Conservation (phyloP, 108 stramenopile genomes). For the Parmales sp. region DNA sequence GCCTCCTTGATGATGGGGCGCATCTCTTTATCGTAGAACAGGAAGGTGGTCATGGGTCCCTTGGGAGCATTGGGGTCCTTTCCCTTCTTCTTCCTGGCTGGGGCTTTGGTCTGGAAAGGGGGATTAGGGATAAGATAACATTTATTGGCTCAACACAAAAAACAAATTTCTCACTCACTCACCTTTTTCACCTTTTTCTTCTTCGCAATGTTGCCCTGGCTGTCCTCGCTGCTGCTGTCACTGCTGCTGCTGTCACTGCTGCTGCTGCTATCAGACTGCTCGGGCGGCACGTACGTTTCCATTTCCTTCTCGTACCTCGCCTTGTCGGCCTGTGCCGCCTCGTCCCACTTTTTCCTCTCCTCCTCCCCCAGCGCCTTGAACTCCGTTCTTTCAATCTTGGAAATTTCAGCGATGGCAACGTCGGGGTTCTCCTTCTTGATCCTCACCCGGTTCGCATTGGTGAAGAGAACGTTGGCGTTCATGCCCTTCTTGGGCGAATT, state of each 20-base stretch:
- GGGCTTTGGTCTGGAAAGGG: too few species aligned
- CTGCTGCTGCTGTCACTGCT: not conserved
- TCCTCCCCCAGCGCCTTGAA: constrained; percentile 45
- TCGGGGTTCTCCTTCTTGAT: constrained; percentile 61
- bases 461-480: constrained; percentile 55
- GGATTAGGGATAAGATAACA: too few species aligned
- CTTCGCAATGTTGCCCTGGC: not conserved
- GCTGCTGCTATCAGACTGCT: not conserved
- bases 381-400: constrained; percentile 7
- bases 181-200: constrained; percentile 3
- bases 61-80: constrained; percentile 16
- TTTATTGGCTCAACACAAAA: too few species aligned
- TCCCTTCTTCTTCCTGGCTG: constrained; percentile 29
- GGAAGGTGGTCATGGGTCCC: constrained; percentile 18
- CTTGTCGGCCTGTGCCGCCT: constrained; percentile 45
- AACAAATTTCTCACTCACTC: too few species aligned
- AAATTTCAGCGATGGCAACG: constrained; percentile 26
- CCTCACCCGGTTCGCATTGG: constrained; percentile 41
- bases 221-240: not conserved
- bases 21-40: constrained; percentile 44
- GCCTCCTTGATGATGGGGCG: constrained; percentile 41
- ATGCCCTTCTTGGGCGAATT: constrained; percentile 37
- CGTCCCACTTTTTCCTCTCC: constrained; percentile 53
- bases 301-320: constrained; percentile 48
- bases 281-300: constrained; percentile 12